phyloP scores from a whole-genome alignment of 352 stramenopile genomes.

The Globisporangium nunn region DNA sequence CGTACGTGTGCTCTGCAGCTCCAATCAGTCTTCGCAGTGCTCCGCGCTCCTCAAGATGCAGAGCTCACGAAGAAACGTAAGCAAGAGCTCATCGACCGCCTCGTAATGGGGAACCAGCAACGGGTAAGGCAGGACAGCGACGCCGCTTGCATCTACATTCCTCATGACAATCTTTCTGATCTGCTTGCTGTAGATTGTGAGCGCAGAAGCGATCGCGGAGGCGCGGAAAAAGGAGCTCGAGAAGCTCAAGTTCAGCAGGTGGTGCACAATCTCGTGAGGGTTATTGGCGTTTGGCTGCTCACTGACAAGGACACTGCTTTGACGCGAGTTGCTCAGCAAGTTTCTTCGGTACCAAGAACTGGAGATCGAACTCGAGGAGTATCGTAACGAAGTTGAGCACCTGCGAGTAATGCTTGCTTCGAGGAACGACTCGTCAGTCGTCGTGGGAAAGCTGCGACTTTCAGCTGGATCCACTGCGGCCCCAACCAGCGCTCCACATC shows the following conservation, averaged over 20 bases:
- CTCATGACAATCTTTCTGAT: background rate
- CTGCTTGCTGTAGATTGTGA: constrained; percentile 27
- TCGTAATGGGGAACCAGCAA: constrained; percentile 52
- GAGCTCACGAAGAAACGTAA: constrained; percentile 59
- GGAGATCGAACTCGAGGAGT: constrained; percentile 56
- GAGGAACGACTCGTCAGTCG: background rate
- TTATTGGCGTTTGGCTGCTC: background rate
- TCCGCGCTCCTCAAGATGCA: constrained; percentile 49
- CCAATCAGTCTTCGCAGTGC: constrained; percentile 45
- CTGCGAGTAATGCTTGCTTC: constrained; percentile 25
- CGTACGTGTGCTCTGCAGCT: constrained; percentile 22
- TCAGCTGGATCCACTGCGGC: constrained; percentile 4
- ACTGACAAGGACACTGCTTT: background rate
- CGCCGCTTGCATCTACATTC: background rate
- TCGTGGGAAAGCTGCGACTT: constrained; percentile 47
- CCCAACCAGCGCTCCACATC: background rate
- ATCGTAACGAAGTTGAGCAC: constrained; percentile 41
- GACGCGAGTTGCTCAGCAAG: constrained; percentile 26
- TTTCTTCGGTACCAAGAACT: constrained; percentile 65
- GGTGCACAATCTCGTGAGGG: background rate
- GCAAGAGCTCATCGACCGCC: constrained; percentile 46
- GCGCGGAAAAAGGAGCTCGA: constrained; percentile 52
- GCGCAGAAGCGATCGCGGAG: constrained; percentile 45
- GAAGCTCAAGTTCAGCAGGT: constrained; percentile 50
- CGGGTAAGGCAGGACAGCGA: constrained; percentile 18